Evolutionary conservation across 345 rosid genomes (phyloP), one percentile per base, ranked within the genome.

Genomic region (Citrus maxima): DNA sequence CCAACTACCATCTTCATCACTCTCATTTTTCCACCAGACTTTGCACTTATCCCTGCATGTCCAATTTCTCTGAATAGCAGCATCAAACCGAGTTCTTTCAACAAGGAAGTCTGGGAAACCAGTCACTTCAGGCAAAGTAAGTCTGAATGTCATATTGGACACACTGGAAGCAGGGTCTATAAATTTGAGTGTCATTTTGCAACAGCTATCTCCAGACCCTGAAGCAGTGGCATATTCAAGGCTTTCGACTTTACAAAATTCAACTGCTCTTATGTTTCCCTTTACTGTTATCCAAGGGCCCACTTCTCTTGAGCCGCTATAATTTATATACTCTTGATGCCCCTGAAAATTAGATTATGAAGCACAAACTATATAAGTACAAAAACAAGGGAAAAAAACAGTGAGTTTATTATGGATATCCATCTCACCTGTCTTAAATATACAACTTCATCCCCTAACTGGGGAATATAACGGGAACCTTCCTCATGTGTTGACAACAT

Each of bases 151-250:
- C 84, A 84, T 84, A 67, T 78, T 58, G 65, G 84, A 88, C 84
- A 91, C 87, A 9, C 82, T 74, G 6, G 98, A 97, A 78, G 81
- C 28, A 28, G 92, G 91, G 86, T 94, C 96, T 32, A 88, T 74
- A 88, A 94, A 94, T 83, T 78, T 86, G 38, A 97, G 98, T 3
- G 84, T 93, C 95, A 97, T 82, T 91, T 93, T 94, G 81, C 99
- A 97, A 86, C 99, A 93, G 90, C 96, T 86, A 81, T 97, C 99
- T 56, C 99, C 99, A 74, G 98, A 93, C 75, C 99, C 99, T 38
- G 99, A 87, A 77, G 84, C 83, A n/a, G 93, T 83, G 68, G 97
- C 88, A 84, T 97, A 97, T 80, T 92, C 95, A 22, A 97, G 99
- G 67, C 77, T 79, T 87, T 88, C 98, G 76, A 94, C 88, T 83